Evolutionary conservation across 192 early-diverging fungal genomes (phyloP).

Genomic region (Podila verticillata): DNA sequence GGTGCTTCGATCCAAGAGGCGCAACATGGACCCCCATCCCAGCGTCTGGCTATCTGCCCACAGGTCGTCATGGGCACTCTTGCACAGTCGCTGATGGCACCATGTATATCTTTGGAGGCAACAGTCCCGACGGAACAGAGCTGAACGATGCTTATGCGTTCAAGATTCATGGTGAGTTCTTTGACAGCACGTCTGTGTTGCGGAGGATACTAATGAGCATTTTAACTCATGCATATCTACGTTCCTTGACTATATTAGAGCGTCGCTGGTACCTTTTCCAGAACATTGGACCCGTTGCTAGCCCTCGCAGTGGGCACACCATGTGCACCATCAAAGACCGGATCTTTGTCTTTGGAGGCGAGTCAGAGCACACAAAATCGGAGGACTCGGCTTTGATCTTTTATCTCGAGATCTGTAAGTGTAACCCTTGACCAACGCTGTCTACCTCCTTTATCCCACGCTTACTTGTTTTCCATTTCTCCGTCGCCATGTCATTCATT

Average conservation of each 20-base stretch:
- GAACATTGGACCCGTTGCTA: conserved; percentile 65
- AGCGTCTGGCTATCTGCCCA: conserved; percentile 59
- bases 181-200: not conserved
- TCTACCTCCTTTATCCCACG: not conserved
- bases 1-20: conserved; percentile 60
- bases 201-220: not conserved
- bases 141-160: conserved; percentile 63
- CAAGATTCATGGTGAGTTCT: conserved; percentile 54
- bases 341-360: conserved; percentile 64
- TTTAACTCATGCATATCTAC: not conserved
- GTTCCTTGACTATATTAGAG: conserved; percentile 7
- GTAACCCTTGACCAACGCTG: not conserved
- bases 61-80: conserved; percentile 53
- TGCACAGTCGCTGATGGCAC: conserved; percentile 56
- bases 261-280: conserved; percentile 68
- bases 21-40: conserved; percentile 56
- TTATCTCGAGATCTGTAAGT: conserved; percentile 29
- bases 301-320: conserved; percentile 55
- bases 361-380: conserved; percentile 52
- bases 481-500: not conserved
- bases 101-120: conserved; percentile 67
- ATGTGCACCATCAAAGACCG: conserved; percentile 56
- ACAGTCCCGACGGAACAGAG: conserved; percentile 50
- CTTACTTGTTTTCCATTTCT: not conserved
- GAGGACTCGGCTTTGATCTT: conserved; percentile 49